A percentile compares a stretch with the other conserved stretches of the same genome.
These are phyloP conservation scores for Angomonas ambiguus DNA, from an alignment of 208 protist genomes.

Conservation along the genomic window DNA sequence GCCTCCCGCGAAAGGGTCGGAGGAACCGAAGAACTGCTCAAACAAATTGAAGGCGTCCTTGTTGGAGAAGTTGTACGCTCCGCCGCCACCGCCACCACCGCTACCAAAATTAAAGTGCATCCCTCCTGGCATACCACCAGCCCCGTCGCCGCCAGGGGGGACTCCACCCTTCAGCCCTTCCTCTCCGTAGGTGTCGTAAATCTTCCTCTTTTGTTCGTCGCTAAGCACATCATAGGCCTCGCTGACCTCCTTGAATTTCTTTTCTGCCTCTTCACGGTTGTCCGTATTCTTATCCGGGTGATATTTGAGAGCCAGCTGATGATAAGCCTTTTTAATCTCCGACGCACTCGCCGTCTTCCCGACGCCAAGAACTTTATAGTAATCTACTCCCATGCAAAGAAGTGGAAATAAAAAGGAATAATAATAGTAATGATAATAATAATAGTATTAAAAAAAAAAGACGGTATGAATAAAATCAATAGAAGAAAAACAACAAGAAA, in stretches of 20 bases:
- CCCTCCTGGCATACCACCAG: slow-evolving; percentile 36
- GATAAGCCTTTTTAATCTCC: slow-evolving; percentile 91
- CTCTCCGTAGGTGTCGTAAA: slow-evolving; percentile 98
- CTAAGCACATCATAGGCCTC: slow-evolving; percentile 97
- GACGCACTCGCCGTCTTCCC: slow-evolving; percentile 52
- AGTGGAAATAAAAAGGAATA: background rate
- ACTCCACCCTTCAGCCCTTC: slow-evolving; percentile 92
- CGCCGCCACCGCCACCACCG: slow-evolving; percentile 35
- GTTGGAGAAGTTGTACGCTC: slow-evolving; percentile 61
- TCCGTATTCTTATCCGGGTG: slow-evolving; percentile 92
- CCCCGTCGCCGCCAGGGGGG: slow-evolving; percentile 35
- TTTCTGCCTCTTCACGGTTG: slow-evolving; percentile 78
- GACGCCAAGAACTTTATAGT: slow-evolving; percentile 87
- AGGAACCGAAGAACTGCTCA: slow-evolving; percentile 69
- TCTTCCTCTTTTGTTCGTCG: slow-evolving; percentile 93
- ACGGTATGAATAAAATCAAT: slow-evolving; percentile 19
- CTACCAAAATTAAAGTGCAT: slow-evolving; percentile 41
- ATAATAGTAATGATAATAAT: background rate
- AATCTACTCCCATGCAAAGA: slow-evolving; percentile 63
- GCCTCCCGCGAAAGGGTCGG: slow-evolving; percentile 81
- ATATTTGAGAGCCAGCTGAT: slow-evolving; percentile 88
- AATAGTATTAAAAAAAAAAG: slow-evolving; percentile 8
- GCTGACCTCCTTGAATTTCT: slow-evolving; percentile 92
- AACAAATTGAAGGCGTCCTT: slow-evolving; percentile 89
- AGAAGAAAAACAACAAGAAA: slow-evolving; percentile 10